These are phyloP conservation scores for Talaromyces nanjingensis DNA, from an alignment of 495 filamentous ascomycete species.

Conservation along the genomic window DNA sequence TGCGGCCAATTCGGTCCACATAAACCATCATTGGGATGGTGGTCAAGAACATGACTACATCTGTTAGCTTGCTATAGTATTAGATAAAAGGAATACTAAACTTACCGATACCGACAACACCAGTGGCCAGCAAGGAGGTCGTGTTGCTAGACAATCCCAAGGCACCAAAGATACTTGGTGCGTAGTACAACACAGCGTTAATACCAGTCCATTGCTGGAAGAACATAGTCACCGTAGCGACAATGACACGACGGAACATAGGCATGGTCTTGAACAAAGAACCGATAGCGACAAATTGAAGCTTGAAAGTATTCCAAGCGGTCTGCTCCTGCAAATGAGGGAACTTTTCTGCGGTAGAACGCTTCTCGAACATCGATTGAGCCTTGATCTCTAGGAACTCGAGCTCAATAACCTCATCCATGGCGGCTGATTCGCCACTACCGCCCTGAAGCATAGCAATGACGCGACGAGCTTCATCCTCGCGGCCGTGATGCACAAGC, in stretches of 20 bases:
- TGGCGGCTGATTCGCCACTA: constrained; percentile 39
- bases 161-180: constrained; percentile 58
- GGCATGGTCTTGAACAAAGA: constrained; percentile 59
- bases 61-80: neutral
- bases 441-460: constrained; percentile 49
- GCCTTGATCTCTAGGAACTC: constrained; percentile 78
- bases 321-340: constrained; percentile 55
- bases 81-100: neutral
- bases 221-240: constrained; percentile 60
- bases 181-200: constrained; percentile 64
- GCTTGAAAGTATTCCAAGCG: constrained; percentile 53
- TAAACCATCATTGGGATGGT: constrained; percentile 64
- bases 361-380: constrained; percentile 67
- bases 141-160: constrained; percentile 53
- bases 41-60: constrained; percentile 38
- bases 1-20: constrained; percentile 61
- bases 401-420: constrained; percentile 61
- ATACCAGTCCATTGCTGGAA: constrained; percentile 67
- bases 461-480: constrained; percentile 54
- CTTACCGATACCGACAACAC: constrained; percentile 68
- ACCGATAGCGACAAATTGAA: constrained; percentile 61
- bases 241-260: constrained; percentile 65
- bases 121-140: constrained; percentile 58
- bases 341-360: constrained; percentile 59
- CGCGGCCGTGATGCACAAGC: constrained; percentile 61